phyloP scores from a whole-genome alignment of 345 rosid genomes.

The Camelina neglecta region DNA sequence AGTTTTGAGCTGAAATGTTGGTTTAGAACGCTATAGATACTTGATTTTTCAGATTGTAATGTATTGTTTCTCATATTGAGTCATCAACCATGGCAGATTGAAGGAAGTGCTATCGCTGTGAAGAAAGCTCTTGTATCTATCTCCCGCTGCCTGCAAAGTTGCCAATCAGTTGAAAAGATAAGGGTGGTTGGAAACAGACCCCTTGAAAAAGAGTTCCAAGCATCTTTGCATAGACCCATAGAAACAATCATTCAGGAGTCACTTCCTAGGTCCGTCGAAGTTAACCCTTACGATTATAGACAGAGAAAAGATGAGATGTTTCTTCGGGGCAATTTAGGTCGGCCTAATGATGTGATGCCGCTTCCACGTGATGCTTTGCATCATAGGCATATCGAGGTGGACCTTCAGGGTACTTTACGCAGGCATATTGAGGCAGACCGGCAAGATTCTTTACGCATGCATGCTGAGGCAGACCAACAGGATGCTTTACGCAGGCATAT shows the following conservation, averaged over 20 bases:
- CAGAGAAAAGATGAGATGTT: constrained; percentile 21
- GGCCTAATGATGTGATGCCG: constrained; percentile 36
- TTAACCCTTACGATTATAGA: constrained; percentile 30
- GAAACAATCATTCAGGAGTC: constrained; percentile 47
- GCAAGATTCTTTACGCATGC: constrained; percentile 13
- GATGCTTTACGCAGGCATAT: constrained; percentile 35
- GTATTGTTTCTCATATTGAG: constrained; percentile 18
- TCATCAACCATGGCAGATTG: constrained; percentile 60
- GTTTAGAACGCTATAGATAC: constrained; percentile 11
- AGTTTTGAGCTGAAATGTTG: constrained; percentile 10
- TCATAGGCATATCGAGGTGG: constrained; percentile 40
- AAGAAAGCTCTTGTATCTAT: constrained; percentile 77
- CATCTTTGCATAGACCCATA: constrained; percentile 41
- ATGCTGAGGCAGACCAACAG: not conserved
- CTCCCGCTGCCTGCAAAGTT: constrained; percentile 80
- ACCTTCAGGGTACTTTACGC: constrained; percentile 10
- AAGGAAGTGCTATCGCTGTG: constrained; percentile 70
- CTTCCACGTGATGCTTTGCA: constrained; percentile 36
- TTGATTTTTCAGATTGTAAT: constrained; percentile 2
- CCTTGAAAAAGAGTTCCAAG: constrained; percentile 31
- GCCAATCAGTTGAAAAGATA: constrained; percentile 46
- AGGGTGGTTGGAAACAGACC: constrained; percentile 51
- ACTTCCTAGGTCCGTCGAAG: constrained; percentile 47
- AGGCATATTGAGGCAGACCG: constrained; percentile 42
- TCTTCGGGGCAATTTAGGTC: constrained; percentile 25